These are phyloP conservation scores for Ganoderma lingzhi DNA, from an alignment of 1,284 basidiomycete species.

Conservation along the genomic window DNA sequence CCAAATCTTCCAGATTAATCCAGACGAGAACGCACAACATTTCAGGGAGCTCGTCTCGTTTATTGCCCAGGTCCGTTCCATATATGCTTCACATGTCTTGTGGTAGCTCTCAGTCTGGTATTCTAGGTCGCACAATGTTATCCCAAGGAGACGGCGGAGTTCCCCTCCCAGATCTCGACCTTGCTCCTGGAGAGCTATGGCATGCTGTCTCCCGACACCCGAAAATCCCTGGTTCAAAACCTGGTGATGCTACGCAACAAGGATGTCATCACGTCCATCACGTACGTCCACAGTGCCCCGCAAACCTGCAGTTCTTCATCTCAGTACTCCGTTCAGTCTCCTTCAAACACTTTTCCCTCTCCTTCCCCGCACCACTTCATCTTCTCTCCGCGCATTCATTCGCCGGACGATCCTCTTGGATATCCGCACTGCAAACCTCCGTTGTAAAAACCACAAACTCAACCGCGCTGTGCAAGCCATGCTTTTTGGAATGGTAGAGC, in stretches of 20 bases:
- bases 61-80: slow-evolving; percentile 72
- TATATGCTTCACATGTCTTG: slow-evolving; percentile 1
- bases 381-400: slow-evolving; percentile 84
- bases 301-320: neutral
- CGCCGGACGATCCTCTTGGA: slow-evolving; percentile 97
- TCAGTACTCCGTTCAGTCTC: slow-evolving; percentile 61
- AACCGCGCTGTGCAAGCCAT: slow-evolving; percentile 97
- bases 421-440: slow-evolving; percentile 91
- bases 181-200: slow-evolving; percentile 83
- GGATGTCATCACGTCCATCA: slow-evolving; percentile 90
- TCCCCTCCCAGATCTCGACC: slow-evolving; percentile 80
- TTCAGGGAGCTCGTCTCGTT: slow-evolving; percentile 91
- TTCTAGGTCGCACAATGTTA: slow-evolving; percentile 87
- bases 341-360: slow-evolving; percentile 94
- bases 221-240: slow-evolving; percentile 87
- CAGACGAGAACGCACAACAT: slow-evolving; percentile 81
- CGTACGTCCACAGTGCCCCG: slow-evolving; percentile 62
- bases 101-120: neutral
- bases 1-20: slow-evolving; percentile 83
- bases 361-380: slow-evolving; percentile 89
- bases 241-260: slow-evolving; percentile 95
- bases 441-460: slow-evolving; percentile 93
- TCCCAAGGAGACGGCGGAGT: slow-evolving; percentile 84
- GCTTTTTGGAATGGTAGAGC: slow-evolving; percentile 96
- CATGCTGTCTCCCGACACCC: slow-evolving; percentile 77